Conservation (phyloP, 2,329 filamentous ascomycete genomes). For the Nemania sp. region DNA sequence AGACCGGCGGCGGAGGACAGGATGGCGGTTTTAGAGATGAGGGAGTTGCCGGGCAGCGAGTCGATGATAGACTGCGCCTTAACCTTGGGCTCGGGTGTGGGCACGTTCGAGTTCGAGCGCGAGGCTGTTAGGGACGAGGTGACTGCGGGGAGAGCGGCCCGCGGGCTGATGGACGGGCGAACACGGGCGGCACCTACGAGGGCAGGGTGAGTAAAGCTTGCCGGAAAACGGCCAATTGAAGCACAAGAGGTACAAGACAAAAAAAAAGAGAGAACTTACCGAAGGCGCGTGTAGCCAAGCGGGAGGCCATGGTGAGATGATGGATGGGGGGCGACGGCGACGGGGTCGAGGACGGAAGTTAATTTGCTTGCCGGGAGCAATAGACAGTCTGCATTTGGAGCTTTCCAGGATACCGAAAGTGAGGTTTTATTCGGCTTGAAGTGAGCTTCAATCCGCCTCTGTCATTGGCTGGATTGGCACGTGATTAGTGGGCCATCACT, state of each 20-base stretch:
- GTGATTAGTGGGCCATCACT: constrained; percentile 44
- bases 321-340: constrained; percentile 59
- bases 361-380: constrained; percentile 57
- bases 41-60: constrained; percentile 88
- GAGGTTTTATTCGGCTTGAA: constrained; percentile 53
- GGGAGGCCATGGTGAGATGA: constrained; percentile 92
- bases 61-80: constrained; percentile 97
- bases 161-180: constrained; percentile 82
- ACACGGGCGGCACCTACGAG: constrained; percentile 85
- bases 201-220: constrained; percentile 21
- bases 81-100: constrained; percentile 90
- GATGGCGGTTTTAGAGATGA: constrained; percentile 96
- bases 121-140: constrained; percentile 71
- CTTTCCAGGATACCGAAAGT: constrained; percentile 44
- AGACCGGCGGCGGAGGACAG: constrained; percentile 92
- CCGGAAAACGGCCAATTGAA: constrained; percentile 26
- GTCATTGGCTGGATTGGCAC: constrained; percentile 45
- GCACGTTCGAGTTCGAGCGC: constrained; percentile 81
- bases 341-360: constrained; percentile 55
- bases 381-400: constrained; percentile 34
- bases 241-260: background rate
- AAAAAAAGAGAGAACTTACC: constrained; percentile 71
- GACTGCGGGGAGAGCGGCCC: constrained; percentile 34
- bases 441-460: constrained; percentile 38
- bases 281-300: constrained; percentile 93